Evolutionary conservation across 116 monocot genomes (phyloP), one percentile per base, ranked within the genome.

Genomic region (Papilionanthe hybrid): DNA sequence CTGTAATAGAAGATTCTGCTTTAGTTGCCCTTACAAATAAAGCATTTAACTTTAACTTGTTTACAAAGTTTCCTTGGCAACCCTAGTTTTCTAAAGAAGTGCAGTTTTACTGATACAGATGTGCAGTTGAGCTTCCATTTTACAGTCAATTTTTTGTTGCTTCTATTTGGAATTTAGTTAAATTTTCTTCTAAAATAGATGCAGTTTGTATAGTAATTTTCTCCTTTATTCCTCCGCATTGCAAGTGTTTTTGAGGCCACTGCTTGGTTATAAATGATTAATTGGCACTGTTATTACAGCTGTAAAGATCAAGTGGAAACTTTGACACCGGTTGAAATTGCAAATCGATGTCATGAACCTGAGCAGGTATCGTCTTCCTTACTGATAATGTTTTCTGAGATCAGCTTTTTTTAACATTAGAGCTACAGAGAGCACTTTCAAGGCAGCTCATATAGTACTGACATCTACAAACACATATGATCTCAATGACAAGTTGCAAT

Each of bases 231-330:
- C 25, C 23, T 60, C 65, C 17, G 60, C 60, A 60, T 60, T 65
- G 22, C 5, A 65, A 63, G 23, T 65, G 9, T 27, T 65, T 65
- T 65, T 27, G 25, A 27, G 12, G 7, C 65, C 9, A 65, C 27
- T 27, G 27, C 27, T 11, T 65, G 22, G 25, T 57, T 65, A 7
- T 25, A 65, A 65, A 8, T 69, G 28, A 13, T 29, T 69, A 30
- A 69, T 69, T 69, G 32, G 5, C 65, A 69, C 50, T 32, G 20
- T 41, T 19, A 29, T 86, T 89, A 65, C 91, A 99, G 98, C 83
- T 99, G 98, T 80, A 99, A 93, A 85, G 90, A 94, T 11, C 98
- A 95, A 57, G 86, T 89, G 23, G 95, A 94, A 79, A 87, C 98
- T 53, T 83, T 99, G 86, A 91, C 95, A 47, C 79, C 95, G 29